These are phyloP conservation scores for Heterobasidion annosum DNA, from an alignment of 1,284 basidiomycete species.

Conservation along the genomic window DNA sequence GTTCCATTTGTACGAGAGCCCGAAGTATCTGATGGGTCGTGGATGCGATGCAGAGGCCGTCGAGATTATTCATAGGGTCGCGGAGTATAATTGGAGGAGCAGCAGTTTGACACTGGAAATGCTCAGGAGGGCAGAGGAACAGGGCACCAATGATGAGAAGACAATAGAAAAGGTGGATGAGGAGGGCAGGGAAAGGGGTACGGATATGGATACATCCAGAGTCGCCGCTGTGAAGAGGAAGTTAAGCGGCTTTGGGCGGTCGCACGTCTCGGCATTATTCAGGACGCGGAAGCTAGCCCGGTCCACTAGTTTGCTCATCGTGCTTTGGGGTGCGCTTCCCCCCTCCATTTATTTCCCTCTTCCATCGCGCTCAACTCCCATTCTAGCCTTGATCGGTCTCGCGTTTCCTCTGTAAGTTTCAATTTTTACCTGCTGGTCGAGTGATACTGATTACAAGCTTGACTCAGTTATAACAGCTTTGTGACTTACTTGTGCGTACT, in stretches of 20 bases:
- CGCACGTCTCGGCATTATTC: conserved; percentile 51
- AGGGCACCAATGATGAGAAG: conserved; percentile 1
- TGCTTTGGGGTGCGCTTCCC: conserved; percentile 47
- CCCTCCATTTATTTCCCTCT: neutral
- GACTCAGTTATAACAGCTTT: conserved; percentile 48
- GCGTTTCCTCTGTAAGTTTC: conserved; percentile 56
- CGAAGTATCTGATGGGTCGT: conserved; percentile 67
- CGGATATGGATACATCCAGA: conserved; percentile 24
- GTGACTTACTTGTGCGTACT: conserved; percentile 48
- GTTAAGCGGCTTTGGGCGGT: conserved; percentile 32
- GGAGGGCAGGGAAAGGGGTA: conserved; percentile 12
- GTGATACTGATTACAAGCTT: neutral
- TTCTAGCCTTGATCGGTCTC: conserved; percentile 58
- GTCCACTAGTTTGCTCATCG: conserved; percentile 51
- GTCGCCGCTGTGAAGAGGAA: conserved; percentile 30
- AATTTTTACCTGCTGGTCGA: neutral
- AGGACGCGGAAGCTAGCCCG: conserved; percentile 52
- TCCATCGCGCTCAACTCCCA: neutral
- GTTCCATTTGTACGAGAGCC: conserved; percentile 70
- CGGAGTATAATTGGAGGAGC: conserved; percentile 53
- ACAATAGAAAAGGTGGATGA: conserved; percentile 6
- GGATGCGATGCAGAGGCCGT: conserved; percentile 68
- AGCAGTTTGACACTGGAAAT: conserved; percentile 39
- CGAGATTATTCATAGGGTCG: conserved; percentile 58
- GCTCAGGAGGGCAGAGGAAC: conserved; percentile 22